Base-by-base conservation (phyloP, 2,329 filamentous ascomycete species). In the Pseudogymnoascus sp. region DNA sequence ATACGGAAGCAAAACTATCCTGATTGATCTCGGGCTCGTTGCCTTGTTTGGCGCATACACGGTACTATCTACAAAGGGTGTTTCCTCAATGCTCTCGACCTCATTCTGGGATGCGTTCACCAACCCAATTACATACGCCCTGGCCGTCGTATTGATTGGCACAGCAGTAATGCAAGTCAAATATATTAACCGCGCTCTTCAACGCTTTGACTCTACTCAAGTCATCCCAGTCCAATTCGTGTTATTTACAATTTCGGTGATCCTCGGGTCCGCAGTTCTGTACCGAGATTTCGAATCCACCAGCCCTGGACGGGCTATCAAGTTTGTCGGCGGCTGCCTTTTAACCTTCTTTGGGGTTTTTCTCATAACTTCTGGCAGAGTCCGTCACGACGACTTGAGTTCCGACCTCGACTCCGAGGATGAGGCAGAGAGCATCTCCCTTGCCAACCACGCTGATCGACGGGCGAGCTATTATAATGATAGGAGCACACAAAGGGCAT, bases 141-240 rank as follows among this genome's bases (percentile, higher is more conserved):
- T 99, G n/a, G 74, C 94, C 7, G 78, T 89, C 60, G 82, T 97
- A 58, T 82, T 99, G 25, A 80, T 94, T 16, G 83, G 79, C 52
- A 97, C 93, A 1, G 94, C 94, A 5, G 80, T 99, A 64, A 92
- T 97, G 89, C 94, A 99, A 76, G 93, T 99, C 69, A 93, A 91
- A 72, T 99, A 97, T 72, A 84, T 99, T 73, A 99, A 97, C 77
- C 90, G 85, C 60, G 87, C 88, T 1, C 80, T 99, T 60, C 92
- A 97, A 73, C 86, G 90, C 55, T 99, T 97, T 77, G 91, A 97
- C 74, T 96, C 94, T 5, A 99, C 94, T 0, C 92, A 97, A 73
- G 94, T 99, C 68, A 99, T 99, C 66, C 94, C 94, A 0, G 94
- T 94, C 12, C 94, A 99, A 71, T 99, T 99, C 69, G 94, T 99